Evolutionary conservation across 345 rosid species (phyloP).

Genomic region (Kernera saxatilis): DNA sequence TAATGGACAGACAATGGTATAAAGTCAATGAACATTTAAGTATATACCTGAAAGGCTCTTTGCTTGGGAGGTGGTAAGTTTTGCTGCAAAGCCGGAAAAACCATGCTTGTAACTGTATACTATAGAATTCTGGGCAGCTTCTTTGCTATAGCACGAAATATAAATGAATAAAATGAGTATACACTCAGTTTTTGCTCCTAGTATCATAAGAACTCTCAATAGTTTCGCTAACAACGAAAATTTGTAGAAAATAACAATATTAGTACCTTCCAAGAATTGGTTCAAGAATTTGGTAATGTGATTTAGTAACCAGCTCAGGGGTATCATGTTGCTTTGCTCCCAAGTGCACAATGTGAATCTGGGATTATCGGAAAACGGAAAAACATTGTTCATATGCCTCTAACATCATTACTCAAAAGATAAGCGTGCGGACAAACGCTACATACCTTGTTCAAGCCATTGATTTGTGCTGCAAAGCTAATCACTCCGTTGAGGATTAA

Average conservation of each 20-base stretch:
- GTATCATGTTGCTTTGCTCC: conserved; percentile 50
- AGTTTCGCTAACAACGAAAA: too few species aligned
- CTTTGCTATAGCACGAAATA: conserved; percentile 24
- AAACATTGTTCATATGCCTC: not conserved
- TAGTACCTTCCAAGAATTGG: conserved; percentile 30
- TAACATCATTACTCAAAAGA: not conserved
- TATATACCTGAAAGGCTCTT: conserved; percentile 40
- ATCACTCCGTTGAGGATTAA: conserved; percentile 6
- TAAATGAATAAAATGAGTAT: not conserved
- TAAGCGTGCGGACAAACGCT: not conserved
- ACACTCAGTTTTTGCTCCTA: not conserved
- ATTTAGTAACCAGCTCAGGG: conserved; percentile 36
- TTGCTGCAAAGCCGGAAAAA: conserved; percentile 57
- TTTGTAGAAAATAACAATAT: not conserved
- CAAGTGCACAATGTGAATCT: conserved; percentile 61
- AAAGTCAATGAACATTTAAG: not conserved
- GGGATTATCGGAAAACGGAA: not conserved
- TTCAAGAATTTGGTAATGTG: conserved; percentile 61
- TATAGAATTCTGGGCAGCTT: conserved; percentile 37
- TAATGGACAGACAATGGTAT: not conserved
- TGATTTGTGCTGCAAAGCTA: not conserved
- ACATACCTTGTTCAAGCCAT: conserved; percentile 15
- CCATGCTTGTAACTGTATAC: conserved; percentile 41
- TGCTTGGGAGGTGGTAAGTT: conserved; percentile 39
- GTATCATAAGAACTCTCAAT: not conserved